Base-by-base conservation (phyloP, 2,329 filamentous ascomycete species). In the Talaromyces piceae region DNA sequence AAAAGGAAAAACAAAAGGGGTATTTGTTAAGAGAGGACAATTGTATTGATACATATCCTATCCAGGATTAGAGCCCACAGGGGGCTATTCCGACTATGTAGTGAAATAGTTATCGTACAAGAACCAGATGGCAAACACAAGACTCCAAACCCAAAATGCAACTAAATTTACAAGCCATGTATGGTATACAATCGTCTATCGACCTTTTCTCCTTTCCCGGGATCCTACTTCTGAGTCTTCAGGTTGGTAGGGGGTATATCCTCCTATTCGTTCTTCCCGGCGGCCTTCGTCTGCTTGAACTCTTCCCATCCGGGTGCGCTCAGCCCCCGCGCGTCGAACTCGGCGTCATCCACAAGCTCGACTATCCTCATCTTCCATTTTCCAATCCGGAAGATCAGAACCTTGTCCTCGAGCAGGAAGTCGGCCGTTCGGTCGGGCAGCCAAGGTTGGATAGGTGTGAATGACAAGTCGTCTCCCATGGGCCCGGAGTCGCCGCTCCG, bases 331-430 rank as follows among this genome's bases (percentile, higher is more conserved):
- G 64, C 65, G 45, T 72, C 69, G 57, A 76, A 82, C 20, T 79
- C 72, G 30, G 74, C 71, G 52, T 83, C 80, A 11, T 70, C 67
- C 4, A 83, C 64, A 39, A 84, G 71, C 43, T 74, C 73, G 26
- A 83, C 71, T 20, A 82, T 67, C 58, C 77, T 78, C 30, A 83
- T 70, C 58, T 78, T 82, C 73, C 77, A 81, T 60, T 84, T 84
- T 6, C 81, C 81, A 2, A 76, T 58, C 54, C 79, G 70, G 8
- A 84, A 56, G 7, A 83, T 72, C n/a, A 84, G 57, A 2, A 78
- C 61, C 1, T 75, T 67, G 25, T 67, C 75, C 23, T 77, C 73
- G 5, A 80, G 63, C 30, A 82, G 64, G 49, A 73, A 78, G 16
- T 75, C 69, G 13, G 74, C 62, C 0, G 74, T 75, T 44, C 73